A percentile compares a stretch with the other conserved stretches of the same genome.
Evolutionary conservation across 2,329 filamentous ascomycete species (phyloP).

Genomic region (Exophiala alcalophila): DNA sequence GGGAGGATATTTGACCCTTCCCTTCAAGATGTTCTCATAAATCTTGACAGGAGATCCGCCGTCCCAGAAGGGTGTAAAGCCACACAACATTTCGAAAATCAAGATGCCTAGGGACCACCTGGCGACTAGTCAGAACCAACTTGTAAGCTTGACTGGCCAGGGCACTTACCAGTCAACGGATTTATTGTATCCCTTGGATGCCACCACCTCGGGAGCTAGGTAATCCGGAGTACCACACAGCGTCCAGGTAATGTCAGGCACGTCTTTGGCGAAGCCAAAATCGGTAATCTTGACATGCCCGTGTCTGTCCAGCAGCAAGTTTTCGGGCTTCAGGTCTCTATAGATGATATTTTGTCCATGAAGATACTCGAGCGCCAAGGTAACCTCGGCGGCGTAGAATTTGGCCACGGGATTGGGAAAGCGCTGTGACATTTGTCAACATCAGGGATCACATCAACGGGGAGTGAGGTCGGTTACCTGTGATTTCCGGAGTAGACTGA

Average conservation of each 20-base stretch:
- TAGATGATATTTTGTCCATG: conserved; percentile 97
- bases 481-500: conserved; percentile 91
- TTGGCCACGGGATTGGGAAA: conserved; percentile 99
- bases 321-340: conserved; percentile 93
- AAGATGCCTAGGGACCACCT: conserved; percentile 99
- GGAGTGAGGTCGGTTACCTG: conserved; percentile 60
- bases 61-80: conserved; percentile 99
- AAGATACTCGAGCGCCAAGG: conserved; percentile 89
- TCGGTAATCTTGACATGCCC: conserved; percentile 96
- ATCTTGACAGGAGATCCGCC: conserved; percentile 97
- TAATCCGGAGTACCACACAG: conserved; percentile 97
- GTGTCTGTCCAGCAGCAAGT: conserved; percentile 84
- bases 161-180: conserved; percentile 90
- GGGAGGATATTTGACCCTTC: conserved; percentile 91
- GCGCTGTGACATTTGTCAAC: conserved; percentile 60
- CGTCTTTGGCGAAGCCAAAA: conserved; percentile 97
- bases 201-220: conserved; percentile 95
- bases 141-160: conserved; percentile 12
- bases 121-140: conserved; percentile 18
- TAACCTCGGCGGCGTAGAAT: conserved; percentile 98
- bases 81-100: conserved; percentile 99
- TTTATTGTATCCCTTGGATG: conserved; percentile 99
- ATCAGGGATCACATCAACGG: neutral
- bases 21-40: conserved; percentile 97
- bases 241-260: conserved; percentile 98